phyloP scores from a whole-genome alignment of 352 stramenopile genomes.

The Phytopythium oedochilum region DNA sequence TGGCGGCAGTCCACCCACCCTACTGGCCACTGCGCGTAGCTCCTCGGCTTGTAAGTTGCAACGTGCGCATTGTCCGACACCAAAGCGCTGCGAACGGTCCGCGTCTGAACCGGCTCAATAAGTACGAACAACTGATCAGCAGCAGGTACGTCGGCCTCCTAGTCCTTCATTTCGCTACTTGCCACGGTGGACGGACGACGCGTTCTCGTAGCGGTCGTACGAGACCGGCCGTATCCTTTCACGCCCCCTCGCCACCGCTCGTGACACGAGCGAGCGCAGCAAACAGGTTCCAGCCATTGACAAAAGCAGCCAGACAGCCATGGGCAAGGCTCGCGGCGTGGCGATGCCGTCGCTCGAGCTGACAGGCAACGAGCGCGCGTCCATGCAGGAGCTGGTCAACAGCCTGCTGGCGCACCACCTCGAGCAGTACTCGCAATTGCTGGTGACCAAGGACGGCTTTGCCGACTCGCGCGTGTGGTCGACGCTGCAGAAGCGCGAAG shows the following conservation, averaged over 20 bases:
- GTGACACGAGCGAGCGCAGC: background rate
- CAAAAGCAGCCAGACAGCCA: background rate
- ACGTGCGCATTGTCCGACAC: too few species aligned
- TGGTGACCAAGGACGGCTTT: slow-evolving; percentile 24
- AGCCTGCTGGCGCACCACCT: slow-evolving; percentile 23
- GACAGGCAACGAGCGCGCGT: slow-evolving; percentile 15
- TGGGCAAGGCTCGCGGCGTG: slow-evolving; percentile 11
- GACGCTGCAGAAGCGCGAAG: slow-evolving; percentile 22
- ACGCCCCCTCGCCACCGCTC: background rate
- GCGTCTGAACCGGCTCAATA: background rate
- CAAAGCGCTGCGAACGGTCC: background rate
- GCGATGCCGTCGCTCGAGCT: slow-evolving; percentile 24
- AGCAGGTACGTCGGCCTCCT: background rate
- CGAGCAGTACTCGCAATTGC: slow-evolving; percentile 16
- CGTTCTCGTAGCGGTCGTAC: background rate
- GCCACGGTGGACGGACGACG: background rate
- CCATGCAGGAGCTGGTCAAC: slow-evolving; percentile 25
- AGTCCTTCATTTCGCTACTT: slow-evolving; percentile 1
- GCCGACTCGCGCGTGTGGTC: slow-evolving; percentile 23
- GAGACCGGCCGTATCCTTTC: background rate
- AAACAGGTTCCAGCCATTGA: background rate
- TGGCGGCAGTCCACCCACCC: too few species aligned
- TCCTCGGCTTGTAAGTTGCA: too few species aligned
- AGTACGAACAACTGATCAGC: background rate
- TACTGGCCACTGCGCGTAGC: too few species aligned